Evolutionary conservation across 1,284 basidiomycete species (phyloP), one percentile per base, ranked within the genome.

Genomic region (Microbotryum scabiosae): DNA sequence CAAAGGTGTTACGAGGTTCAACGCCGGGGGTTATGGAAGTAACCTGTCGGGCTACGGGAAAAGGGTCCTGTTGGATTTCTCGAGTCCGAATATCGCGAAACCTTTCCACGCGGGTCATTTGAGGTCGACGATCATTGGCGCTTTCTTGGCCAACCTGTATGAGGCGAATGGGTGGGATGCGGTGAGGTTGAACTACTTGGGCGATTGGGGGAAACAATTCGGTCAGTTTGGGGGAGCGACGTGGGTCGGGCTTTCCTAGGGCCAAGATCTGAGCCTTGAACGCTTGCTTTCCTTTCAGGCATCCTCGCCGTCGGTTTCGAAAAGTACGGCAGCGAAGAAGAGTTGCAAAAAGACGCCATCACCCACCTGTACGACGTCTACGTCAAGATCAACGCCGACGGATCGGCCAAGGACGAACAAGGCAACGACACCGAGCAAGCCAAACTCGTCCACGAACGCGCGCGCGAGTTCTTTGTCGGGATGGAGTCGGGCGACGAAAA

Each of bases 51-150:
- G 88, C 5, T 78, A 80, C 56, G 89, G 90, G 48, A 91, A 94
- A 77, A 87, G 83, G 59, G 76, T 87, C 65, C 75, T 90, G 66
- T 87, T 82, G 67, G 81, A 98, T 75, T 98, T 93, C 76, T 96
- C 91, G 0, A 90, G 88, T 5, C 93, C 94, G 21, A 98, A 99
- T 76, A 97, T 98, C 73, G 94, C 96, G 45, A 99, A 99, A 76
- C 88, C 88, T 6, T 98, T 98, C 83, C 94, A 98, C 73, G 93
- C 97, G 60, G 96, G 96, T 20, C 94, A 98, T 76, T 78, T 98
- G 65, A 84, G 96, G 57, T 92, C 88, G 66, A 99, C 96, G 25
- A 98, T 99, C 76, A 97, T 98, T 73, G 96, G 96, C 45, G 87
- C 90, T 0, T 97, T 97, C 79, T 77, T 97, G 55, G 80, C 83